Percentiles rank a stretch among this genome's conserved stretches.
Conservation (phyloP, 768 basidiomycete species). For the Hemileccinum rubropunctum region DNA sequence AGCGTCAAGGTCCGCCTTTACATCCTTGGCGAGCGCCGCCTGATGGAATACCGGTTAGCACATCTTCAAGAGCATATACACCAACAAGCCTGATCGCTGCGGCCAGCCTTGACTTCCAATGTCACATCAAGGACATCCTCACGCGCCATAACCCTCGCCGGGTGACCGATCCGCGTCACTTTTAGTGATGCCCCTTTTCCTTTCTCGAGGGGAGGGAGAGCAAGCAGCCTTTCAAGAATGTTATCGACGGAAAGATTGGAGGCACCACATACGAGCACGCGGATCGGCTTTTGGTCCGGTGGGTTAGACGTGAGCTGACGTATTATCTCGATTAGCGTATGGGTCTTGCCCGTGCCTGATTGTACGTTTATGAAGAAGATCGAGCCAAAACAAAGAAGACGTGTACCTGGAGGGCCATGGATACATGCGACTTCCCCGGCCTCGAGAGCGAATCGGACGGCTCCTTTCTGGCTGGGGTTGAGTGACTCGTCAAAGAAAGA, state of each 20-base stretch:
- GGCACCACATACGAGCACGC: slow-evolving; percentile 87
- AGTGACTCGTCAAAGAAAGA: slow-evolving; percentile 72
- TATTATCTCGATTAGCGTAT: slow-evolving; percentile 91
- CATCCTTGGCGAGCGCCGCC: slow-evolving; percentile 83
- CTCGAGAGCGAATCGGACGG: slow-evolving; percentile 79
- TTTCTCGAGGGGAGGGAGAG: slow-evolving; percentile 51
- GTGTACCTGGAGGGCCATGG: slow-evolving; percentile 90
- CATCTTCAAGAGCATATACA: not conserved
- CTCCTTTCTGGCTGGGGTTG: slow-evolving; percentile 82
- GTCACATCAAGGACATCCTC: slow-evolving; percentile 66
- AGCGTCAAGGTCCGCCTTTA: slow-evolving; percentile 80
- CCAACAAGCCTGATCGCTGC: slow-evolving; percentile 60
- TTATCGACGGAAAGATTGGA: slow-evolving; percentile 97
- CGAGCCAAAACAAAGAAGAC: not conserved
- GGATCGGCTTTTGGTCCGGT: slow-evolving; percentile 43
- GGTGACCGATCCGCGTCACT: slow-evolving; percentile 91
- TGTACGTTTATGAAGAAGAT: not conserved
- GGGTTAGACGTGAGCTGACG: slow-evolving; percentile 67
- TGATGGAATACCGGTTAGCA: slow-evolving; percentile 31
- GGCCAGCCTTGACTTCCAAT: slow-evolving; percentile 67
- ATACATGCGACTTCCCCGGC: slow-evolving; percentile 86
- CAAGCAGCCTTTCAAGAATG: slow-evolving; percentile 81
- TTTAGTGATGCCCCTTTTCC: slow-evolving; percentile 43
- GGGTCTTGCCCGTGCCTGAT: slow-evolving; percentile 89
- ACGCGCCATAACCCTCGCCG: slow-evolving; percentile 83